Evolutionary conservation across 2,329 filamentous ascomycete species (phyloP).

Genomic region (Tolypocladium sp.): DNA sequence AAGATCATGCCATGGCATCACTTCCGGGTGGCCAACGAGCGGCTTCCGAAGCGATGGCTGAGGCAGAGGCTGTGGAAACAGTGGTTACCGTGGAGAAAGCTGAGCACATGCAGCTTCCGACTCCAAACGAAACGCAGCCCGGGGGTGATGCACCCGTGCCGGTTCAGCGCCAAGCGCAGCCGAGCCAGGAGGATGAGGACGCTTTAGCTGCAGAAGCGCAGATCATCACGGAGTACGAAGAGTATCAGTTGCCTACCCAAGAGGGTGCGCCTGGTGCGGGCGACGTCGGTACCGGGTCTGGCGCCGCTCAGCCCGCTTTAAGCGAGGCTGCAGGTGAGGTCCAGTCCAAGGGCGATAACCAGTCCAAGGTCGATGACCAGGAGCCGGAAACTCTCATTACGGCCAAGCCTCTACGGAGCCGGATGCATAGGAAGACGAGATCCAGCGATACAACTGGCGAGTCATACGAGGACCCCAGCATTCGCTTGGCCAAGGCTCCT

Average conservation of each 20-base stretch:
- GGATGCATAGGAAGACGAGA: conserved; percentile 13
- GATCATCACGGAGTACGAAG: conserved; percentile 11
- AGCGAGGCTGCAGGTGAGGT: conserved; percentile 3
- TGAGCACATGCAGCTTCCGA: background rate
- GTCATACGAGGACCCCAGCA: conserved; percentile 17
- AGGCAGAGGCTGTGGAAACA: background rate
- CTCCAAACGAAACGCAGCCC: background rate
- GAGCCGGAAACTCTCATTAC: conserved; percentile 16
- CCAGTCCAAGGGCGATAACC: conserved; percentile 1
- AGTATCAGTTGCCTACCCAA: background rate
- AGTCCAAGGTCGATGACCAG: conserved; percentile 4
- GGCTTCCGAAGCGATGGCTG: background rate
- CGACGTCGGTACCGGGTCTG: background rate
- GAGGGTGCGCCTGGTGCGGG: background rate
- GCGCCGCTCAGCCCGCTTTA: background rate
- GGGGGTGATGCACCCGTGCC: background rate
- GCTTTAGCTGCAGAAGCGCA: conserved; percentile 10
- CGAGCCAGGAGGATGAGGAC: background rate
- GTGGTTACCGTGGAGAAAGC: background rate
- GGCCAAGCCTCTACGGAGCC: conserved; percentile 20
- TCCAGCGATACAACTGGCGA: conserved; percentile 13
- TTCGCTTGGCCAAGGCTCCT: conserved; percentile 14
- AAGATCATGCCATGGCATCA: background rate
- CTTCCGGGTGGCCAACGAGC: background rate
- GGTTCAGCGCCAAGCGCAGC: background rate